Evolutionary conservation across 2,329 filamentous ascomycete genomes (phyloP), one percentile per base, ranked within the genome.

Genomic region (Myriosclerotinia curreyana): DNA sequence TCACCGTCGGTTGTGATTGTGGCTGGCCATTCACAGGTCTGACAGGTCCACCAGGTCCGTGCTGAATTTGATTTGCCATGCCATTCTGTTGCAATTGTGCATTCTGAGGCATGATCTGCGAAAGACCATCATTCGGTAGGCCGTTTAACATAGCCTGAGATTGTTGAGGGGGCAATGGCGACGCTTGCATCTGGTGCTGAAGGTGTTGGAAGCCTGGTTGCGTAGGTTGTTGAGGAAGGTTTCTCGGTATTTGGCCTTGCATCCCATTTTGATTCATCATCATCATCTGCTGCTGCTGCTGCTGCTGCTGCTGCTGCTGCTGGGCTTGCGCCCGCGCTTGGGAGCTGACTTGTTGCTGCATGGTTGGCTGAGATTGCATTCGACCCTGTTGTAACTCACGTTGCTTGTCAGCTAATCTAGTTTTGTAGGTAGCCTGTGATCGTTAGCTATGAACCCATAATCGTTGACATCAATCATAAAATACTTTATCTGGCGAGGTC

Each of bases 161-260:
- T 63, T 72, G 70, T 66, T 82, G 82, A 59, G 79, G 83, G 12
- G 80, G 77, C 31, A 85, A 79, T 46, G 79, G 80, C 0, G 81
- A 79, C 5, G 79, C 75, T 69, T 86, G 84, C 82, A 85, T 84
- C 63, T 79, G 82, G 62, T 84, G 83, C 65, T 85, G 83, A 44
- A 86, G 77, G 55, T 82, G 80, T 66, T 83, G 83, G 65, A 87
- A 86, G 0, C 78, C 80, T 69, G 80, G 83, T 66, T 82, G 84
- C 2, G 76, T 75, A 8, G 76, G 78, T 69, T 82, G 82, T 61
- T 72, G 73, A 74, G 82, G 79, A 63, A 71, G 69, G 15, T 78
- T 79, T 44, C 83, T 79, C 48, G 79, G 78, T 76, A 85, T 81
- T 67, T 82, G 79, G 15, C 76, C 78, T 65, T 81, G 81, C 77